Conservation (phyloP, 2,329 filamentous ascomycete species). For the Coccinonectria pachysandricola region DNA sequence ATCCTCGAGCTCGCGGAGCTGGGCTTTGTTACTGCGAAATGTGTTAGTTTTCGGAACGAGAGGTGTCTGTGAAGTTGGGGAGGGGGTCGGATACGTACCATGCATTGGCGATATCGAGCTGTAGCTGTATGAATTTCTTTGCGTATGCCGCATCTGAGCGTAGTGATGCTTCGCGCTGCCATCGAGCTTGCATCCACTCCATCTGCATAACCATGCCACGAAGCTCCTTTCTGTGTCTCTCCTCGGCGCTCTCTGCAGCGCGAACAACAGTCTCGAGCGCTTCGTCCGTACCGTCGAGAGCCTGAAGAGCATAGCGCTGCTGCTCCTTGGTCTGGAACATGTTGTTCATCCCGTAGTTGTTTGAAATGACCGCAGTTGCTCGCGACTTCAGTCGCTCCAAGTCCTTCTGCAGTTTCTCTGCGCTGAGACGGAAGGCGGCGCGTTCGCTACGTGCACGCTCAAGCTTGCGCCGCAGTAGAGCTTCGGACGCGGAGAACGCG, state of each 20-base stretch:
- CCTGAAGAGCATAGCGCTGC: constrained; percentile 16
- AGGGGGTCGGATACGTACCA: constrained; percentile 55
- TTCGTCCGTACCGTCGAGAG: constrained; percentile 32
- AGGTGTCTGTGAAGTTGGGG: constrained; percentile 1
- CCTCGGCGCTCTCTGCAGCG: constrained; percentile 51
- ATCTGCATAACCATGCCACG: constrained; percentile 82
- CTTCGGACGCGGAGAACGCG: constrained; percentile 43
- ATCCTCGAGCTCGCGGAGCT: constrained; percentile 73
- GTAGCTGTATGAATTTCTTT: constrained; percentile 72
- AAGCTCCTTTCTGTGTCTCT: constrained; percentile 63
- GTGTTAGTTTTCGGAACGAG: constrained; percentile 5
- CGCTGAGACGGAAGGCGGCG: constrained; percentile 41
- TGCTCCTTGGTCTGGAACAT: constrained; percentile 5
- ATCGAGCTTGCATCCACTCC: constrained; percentile 75
- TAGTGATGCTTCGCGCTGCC: constrained; percentile 70
- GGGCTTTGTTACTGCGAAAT: constrained; percentile 69
- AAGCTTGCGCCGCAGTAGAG: constrained; percentile 54
- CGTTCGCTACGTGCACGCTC: constrained; percentile 59
- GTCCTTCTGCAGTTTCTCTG: constrained; percentile 44
- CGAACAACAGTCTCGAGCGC: constrained; percentile 50
- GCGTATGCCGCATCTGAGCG: constrained; percentile 73
- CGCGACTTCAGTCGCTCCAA: constrained; percentile 35
- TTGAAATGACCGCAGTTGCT: constrained; percentile 26
- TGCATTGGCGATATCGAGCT: constrained; percentile 74
- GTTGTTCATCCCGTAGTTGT: constrained; percentile 12